Evolutionary conservation across 305 asterid genomes (phyloP).

Genomic region (Fraxinus dipetala): DNA sequence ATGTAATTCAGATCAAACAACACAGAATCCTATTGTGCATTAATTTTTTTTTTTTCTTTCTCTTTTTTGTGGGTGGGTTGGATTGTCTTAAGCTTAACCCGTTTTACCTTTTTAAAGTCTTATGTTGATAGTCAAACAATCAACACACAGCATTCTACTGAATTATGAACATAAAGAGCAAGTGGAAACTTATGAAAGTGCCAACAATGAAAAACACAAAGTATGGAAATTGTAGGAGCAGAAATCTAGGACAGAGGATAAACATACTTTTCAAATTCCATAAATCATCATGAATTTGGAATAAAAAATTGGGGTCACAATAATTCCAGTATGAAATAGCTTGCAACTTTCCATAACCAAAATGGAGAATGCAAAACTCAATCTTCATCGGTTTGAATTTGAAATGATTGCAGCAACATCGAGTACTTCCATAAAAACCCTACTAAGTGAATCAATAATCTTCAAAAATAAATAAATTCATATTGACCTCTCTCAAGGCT

Average conservation of each 20-base stretch:
- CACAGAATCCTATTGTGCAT: neutral
- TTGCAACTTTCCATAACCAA: neutral
- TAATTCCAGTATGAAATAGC: neutral
- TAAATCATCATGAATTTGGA: neutral
- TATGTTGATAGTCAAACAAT: neutral
- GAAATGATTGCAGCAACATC: neutral
- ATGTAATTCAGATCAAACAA: neutral
- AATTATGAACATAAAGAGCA: neutral
- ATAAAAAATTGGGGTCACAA: neutral
- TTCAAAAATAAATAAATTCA: neutral
- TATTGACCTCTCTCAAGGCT: neutral
- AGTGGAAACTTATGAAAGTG: neutral
- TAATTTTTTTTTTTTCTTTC: neutral
- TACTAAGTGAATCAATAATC: neutral
- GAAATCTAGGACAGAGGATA: neutral
- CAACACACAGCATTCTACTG: neutral
- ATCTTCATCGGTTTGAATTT: neutral
- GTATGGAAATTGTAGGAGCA: neutral
- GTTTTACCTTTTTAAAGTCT: neutral
- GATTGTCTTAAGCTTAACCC: neutral
- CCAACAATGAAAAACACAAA: neutral
- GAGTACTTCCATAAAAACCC: neutral
- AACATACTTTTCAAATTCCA: neutral
- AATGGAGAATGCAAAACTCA: neutral
- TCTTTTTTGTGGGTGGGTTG: neutral